These are phyloP conservation scores for Suillus americanus DNA, from an alignment of 768 basidiomycete species.

Conservation along the genomic window DNA sequence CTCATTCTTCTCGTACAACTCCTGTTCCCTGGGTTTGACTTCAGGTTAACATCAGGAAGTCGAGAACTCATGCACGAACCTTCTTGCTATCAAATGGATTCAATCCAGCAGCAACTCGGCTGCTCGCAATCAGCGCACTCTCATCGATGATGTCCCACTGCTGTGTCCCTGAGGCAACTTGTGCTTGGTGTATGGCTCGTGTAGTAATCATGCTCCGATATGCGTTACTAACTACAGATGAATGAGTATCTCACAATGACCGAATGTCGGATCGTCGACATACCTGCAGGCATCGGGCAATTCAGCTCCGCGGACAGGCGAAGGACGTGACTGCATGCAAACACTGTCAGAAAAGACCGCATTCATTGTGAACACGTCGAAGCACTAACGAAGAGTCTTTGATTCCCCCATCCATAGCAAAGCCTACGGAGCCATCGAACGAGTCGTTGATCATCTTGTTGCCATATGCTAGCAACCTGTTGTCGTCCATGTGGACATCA, in stretches of 20 bases:
- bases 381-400: slow-evolving; percentile 68
- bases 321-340: slow-evolving; percentile 57
- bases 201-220: slow-evolving; percentile 80
- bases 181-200: slow-evolving; percentile 62
- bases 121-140: slow-evolving; percentile 78
- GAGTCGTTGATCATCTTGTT: slow-evolving; percentile 70
- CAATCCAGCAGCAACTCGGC: slow-evolving; percentile 73
- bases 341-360: slow-evolving; percentile 9
- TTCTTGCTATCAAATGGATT: slow-evolving; percentile 39
- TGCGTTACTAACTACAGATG: slow-evolving; percentile 53
- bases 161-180: slow-evolving; percentile 43
- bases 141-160: slow-evolving; percentile 72
- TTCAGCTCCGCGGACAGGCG: slow-evolving; percentile 63
- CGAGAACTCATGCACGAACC: slow-evolving; percentile 20
- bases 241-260: not conserved
- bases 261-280: not conserved
- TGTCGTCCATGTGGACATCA: not conserved
- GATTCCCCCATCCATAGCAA: slow-evolving; percentile 83
- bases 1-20: slow-evolving; percentile 25
- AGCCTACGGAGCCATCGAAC: slow-evolving; percentile 75
- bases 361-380: not conserved
- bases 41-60: not conserved
- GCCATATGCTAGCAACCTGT: slow-evolving; percentile 55
- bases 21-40: slow-evolving; percentile 15
- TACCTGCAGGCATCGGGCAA: slow-evolving; percentile 60